phyloP scores from a whole-genome alignment of 1,284 basidiomycete species.

The Anthracocystis walkeri region DNA sequence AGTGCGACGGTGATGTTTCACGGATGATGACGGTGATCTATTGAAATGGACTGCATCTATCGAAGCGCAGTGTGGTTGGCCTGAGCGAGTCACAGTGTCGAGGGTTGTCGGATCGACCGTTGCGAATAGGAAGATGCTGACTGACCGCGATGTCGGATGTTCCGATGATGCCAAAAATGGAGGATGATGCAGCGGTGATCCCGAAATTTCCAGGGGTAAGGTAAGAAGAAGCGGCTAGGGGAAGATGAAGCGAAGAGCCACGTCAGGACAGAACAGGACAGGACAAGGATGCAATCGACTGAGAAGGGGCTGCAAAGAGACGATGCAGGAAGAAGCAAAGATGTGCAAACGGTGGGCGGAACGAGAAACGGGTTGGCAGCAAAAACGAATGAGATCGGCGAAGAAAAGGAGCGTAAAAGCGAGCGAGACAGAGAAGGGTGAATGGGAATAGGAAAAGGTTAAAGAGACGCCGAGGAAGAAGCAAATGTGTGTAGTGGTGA shows the following conservation, averaged over 20 bases:
- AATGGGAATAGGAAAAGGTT: neutral
- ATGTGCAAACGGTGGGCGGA: neutral
- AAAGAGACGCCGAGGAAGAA: no score
- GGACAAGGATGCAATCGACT: neutral
- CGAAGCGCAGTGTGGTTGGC: neutral
- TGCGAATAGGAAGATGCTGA: neutral
- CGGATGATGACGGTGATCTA: neutral
- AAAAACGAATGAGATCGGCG: neutral
- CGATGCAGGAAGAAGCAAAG: slow-evolving; percentile 3
- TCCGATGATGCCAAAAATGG: neutral
- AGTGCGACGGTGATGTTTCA: slow-evolving; percentile 1
- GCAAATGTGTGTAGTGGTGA: neutral
- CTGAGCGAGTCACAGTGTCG: neutral
- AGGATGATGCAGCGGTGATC: neutral
- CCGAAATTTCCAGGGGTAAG: neutral
- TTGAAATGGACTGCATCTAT: slow-evolving; percentile 6
- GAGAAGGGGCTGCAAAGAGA: neutral
- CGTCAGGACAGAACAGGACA: neutral
- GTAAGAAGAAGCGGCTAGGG: neutral
- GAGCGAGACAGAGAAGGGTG: neutral
- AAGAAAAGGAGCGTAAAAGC: neutral
- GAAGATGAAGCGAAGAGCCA: neutral
- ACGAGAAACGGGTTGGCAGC: neutral
- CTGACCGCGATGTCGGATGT: neutral
- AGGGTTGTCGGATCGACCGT: slow-evolving; percentile 2